Percentiles rank a stretch among this genome's conserved stretches.
These are phyloP conservation scores for Tephrocybe rancida DNA, from an alignment of 768 basidiomycete genomes.

Conservation along the genomic window DNA sequence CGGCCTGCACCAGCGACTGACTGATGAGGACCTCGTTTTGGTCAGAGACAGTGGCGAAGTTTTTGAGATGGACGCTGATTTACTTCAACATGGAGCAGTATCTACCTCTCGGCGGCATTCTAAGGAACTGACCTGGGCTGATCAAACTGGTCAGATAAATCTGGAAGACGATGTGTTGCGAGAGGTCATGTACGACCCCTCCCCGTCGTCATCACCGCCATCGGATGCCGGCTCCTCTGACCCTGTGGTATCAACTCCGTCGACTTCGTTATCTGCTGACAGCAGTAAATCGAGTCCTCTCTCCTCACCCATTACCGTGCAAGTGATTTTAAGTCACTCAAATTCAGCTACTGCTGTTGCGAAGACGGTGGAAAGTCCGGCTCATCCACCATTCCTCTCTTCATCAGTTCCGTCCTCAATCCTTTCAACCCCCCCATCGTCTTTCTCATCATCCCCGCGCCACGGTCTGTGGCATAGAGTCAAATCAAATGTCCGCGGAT, in stretches of 20 bases:
- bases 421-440: constrained; percentile 9
- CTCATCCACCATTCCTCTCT: constrained; percentile 1
- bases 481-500: constrained; percentile 31
- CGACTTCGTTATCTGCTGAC: constrained; percentile 22
- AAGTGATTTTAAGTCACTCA: not conserved
- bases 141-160: not conserved
- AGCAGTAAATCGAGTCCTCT: constrained; percentile 7
- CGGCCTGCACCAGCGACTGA: constrained; percentile 26
- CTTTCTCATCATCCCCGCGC: constrained; percentile 3
- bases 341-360: not conserved
- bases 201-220: constrained; percentile 22
- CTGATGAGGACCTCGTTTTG: constrained; percentile 27
- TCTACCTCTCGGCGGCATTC: constrained; percentile 9
- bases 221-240: constrained; percentile 16
- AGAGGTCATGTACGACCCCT: too few species aligned
- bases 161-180: too few species aligned
- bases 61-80: constrained; percentile 40
- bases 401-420: constrained; percentile 8
- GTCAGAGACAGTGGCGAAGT: constrained; percentile 26
- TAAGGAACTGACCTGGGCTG: constrained; percentile 22
- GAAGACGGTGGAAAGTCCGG: not conserved
- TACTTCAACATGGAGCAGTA: constrained; percentile 4
- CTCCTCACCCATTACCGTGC: constrained; percentile 1
- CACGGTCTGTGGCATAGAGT: constrained; percentile 40
- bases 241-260: constrained; percentile 4